Conservation (phyloP, 2,329 filamentous ascomycete species). For the Thermoascus crustaceus region DNA sequence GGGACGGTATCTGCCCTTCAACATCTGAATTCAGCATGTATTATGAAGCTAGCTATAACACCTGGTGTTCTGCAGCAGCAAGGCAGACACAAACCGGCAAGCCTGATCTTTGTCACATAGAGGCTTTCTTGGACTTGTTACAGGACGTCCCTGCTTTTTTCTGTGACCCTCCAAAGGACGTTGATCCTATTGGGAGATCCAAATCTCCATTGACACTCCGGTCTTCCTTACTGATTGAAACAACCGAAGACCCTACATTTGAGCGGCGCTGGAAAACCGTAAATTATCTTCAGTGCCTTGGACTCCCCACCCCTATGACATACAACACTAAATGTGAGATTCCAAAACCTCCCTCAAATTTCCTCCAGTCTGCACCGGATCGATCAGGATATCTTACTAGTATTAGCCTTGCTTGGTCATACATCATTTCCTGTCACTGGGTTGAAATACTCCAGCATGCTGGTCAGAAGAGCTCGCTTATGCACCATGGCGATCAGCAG, state of each 20-base stretch:
- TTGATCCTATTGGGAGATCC: too few species aligned
- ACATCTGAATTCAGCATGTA: constrained; percentile 5
- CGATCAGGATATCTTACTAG: constrained; percentile 6
- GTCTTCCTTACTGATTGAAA: too few species aligned
- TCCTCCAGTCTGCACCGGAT: too few species aligned
- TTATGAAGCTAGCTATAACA: not conserved
- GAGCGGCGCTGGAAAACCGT: too few species aligned
- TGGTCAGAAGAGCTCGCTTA: constrained; percentile 8
- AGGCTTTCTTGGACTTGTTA: constrained; percentile 9
- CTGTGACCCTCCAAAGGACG: not conserved
- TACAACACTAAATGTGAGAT: too few species aligned
- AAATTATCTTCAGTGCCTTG: too few species aligned
- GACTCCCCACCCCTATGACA: too few species aligned
- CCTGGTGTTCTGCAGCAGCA: constrained; percentile 1
- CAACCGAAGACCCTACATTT: too few species aligned
- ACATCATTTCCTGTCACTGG: constrained; percentile 16
- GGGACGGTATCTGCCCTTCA: constrained; percentile 8
- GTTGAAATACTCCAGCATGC: constrained; percentile 12
- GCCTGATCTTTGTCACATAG: not conserved
- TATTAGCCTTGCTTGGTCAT: constrained; percentile 13
- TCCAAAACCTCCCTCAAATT: too few species aligned
- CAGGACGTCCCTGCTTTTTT: constrained; percentile 8
- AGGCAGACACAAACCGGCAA: too few species aligned
- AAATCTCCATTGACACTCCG: too few species aligned
- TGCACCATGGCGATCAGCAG: constrained; percentile 6